Evolutionary conservation across 495 filamentous ascomycete genomes (phyloP).

Genomic region (Collariella sp.): DNA sequence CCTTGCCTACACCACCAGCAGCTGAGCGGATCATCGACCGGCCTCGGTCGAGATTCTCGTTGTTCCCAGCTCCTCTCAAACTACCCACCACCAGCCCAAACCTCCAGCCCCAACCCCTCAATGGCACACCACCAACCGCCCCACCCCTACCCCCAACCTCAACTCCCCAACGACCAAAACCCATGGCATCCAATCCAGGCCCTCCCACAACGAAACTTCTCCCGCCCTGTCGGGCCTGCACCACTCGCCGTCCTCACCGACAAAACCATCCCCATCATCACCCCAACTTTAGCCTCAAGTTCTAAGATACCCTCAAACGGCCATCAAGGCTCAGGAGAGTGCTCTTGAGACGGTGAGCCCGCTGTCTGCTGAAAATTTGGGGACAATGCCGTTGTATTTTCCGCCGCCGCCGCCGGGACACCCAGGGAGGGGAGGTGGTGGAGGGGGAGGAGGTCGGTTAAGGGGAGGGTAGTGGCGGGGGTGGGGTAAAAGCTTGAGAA

Average conservation of each 20-base stretch:
- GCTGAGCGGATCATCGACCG: background rate
- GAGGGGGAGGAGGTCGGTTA: no score
- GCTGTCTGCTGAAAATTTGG: no score
- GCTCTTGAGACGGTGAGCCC: no score
- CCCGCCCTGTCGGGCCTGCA: background rate
- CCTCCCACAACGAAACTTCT: background rate
- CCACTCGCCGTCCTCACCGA: background rate
- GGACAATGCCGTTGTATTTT: no score
- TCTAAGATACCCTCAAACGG: no score
- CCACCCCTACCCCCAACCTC: background rate
- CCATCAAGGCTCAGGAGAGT: no score
- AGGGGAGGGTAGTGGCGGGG: no score
- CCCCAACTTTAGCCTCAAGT: background rate
- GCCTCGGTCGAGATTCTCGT: background rate
- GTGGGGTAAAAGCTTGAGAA: no score
- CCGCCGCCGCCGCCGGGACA: no score
- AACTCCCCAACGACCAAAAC: no score
- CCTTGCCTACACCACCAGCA: conserved; percentile 4
- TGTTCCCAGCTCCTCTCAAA: background rate
- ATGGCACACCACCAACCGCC: background rate
- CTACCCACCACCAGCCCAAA: background rate
- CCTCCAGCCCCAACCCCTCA: background rate
- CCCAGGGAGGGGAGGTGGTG: no score
- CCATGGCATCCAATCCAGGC: background rate
- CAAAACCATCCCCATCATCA: background rate